These are phyloP conservation scores for Murraya koenigii DNA, from an alignment of 345 rosid genomes.

Conservation along the genomic window DNA sequence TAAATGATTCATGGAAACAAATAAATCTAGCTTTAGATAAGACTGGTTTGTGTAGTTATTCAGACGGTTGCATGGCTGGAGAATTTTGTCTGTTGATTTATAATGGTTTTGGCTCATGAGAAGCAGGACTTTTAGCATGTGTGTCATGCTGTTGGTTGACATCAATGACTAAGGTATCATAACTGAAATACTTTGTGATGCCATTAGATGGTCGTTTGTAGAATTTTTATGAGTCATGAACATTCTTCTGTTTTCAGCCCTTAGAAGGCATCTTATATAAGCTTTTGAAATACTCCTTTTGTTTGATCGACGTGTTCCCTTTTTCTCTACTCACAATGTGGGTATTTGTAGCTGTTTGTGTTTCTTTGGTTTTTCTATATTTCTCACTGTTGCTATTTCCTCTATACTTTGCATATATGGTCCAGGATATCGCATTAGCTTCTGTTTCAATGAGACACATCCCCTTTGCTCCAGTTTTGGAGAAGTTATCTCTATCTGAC, in stretches of 20 bases:
- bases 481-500: conserved; percentile 78
- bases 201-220: not conserved
- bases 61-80: not conserved
- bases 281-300: not conserved
- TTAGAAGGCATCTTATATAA: not conserved
- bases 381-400: conserved; percentile 4
- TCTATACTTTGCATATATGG: conserved; percentile 1
- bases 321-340: too few relatives aligned
- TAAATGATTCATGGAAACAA: not conserved
- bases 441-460: conserved; percentile 91
- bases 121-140: not conserved
- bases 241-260: not conserved
- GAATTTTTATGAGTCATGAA: not conserved
- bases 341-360: not conserved
- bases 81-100: not conserved
- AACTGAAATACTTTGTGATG: not conserved
- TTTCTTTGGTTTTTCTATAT: not conserved
- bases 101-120: not conserved
- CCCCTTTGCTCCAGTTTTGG: conserved; percentile 91
- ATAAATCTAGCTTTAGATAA: not conserved
- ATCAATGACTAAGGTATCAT: not conserved
- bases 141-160: not conserved
- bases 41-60: not conserved
- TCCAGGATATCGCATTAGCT: conserved; percentile 89
- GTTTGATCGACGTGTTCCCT: not conserved